These are phyloP conservation scores for Dactylellina sp. DNA, from an alignment of 2,329 filamentous ascomycete species.

Conservation along the genomic window DNA sequence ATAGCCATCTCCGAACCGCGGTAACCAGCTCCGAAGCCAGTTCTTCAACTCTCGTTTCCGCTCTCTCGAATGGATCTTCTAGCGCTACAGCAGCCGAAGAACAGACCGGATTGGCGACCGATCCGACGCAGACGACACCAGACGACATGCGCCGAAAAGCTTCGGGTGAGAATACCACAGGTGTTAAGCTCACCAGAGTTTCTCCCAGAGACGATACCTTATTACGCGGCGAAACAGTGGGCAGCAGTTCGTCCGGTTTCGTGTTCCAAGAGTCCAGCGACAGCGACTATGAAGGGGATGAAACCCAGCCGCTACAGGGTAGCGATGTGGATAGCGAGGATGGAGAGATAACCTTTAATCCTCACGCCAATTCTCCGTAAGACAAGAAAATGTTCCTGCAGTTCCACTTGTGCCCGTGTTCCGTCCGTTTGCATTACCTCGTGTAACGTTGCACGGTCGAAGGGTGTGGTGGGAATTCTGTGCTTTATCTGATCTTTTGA, in stretches of 20 bases:
- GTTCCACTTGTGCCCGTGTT: background rate
- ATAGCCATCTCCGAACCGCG: conserved; percentile 18
- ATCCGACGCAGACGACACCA: conserved; percentile 22
- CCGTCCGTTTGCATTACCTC: conserved; percentile 13
- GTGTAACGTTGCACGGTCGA: conserved; percentile 30
- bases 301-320: conserved; percentile 20
- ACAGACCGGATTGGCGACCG: conserved; percentile 17
- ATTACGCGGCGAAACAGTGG: conserved; percentile 24
- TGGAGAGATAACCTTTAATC: conserved; percentile 29
- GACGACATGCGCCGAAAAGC: conserved; percentile 32
- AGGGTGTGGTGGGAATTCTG: conserved; percentile 4
- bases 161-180: conserved; percentile 24
- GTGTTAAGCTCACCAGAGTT: conserved; percentile 42
- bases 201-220: background rate
- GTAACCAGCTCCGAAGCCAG: conserved; percentile 7
- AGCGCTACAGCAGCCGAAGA: background rate
- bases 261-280: conserved; percentile 34
- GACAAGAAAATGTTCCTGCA: background rate
- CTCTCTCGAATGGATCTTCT: conserved; percentile 28
- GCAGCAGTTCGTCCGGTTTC: conserved; percentile 33
- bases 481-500: conserved; percentile 52
- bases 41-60: background rate
- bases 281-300: conserved; percentile 13
- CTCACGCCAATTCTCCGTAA: conserved; percentile 53
- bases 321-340: conserved; percentile 33